Evolutionary conservation across 306 rosid genomes (phyloP), one percentile per base, ranked within the genome.

Genomic region (Cicer bijugum): DNA sequence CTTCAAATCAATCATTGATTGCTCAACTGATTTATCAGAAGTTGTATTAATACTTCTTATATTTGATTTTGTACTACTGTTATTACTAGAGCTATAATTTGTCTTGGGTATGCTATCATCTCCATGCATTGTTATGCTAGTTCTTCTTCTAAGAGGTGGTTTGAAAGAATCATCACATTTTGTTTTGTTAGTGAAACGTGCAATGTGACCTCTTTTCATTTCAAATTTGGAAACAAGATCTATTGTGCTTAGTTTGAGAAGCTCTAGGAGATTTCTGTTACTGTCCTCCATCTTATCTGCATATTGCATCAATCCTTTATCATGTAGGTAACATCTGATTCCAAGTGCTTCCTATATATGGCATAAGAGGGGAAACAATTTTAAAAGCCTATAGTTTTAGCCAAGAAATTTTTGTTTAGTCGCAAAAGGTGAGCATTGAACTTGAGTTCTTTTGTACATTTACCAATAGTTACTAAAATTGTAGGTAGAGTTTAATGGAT

Each of bases 201-300:
- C 96, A n/a, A 91, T 64, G 67, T 93, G 98, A 52, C 93, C 96
- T 80, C 98, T 82, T 77, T 91, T 93, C 96, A 93, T 91, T 43
- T 73, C 84, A 56, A 90, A 88, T 47, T 84, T 88, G 8, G 86
- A 53, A 57, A 76, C 58, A 39, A 88, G 92, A 81, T 84, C 88
- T 3, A 33, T 71, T 1, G 79, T 51, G 37, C 83, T 86, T 53
- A 86, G 39, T 79, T 71, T 82, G 12, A 89, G 82, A 78, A 91
- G 80, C 81, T 89, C 94, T 7, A 83, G 74, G 39, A 91, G 80
- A 72, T 64, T 39, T 81, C 81, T 84, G 38, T 81, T 84, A 19
- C 88, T 70, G 19, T 73, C 74, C 77, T 91, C 98, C 42, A 91
- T 74, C 82, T 79, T 87, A 39, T 91, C 86, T 52, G 89, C 98